A percentile compares a stretch with the other conserved stretches of the same genome.
Evolutionary conservation across 768 basidiomycete genomes (phyloP).

Genomic region (Ramaria sp.): DNA sequence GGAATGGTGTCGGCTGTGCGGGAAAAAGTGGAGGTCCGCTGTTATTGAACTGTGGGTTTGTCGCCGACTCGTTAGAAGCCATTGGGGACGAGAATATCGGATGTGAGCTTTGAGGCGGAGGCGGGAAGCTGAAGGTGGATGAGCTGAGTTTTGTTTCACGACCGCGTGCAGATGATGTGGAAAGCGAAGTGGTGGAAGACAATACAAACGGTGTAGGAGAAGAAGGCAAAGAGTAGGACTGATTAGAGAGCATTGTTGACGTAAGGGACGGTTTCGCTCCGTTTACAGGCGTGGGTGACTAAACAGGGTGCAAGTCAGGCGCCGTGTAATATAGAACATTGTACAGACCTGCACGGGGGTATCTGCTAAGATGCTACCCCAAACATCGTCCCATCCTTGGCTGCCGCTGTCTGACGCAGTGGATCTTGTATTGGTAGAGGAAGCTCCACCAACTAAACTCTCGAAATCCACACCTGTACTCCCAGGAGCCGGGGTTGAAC

Average conservation of each 20-base stretch:
- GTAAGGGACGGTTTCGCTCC: neutral
- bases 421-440: constrained; percentile 10
- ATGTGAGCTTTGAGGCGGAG: constrained; percentile 22
- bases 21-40: constrained; percentile 16
- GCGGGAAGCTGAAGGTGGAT: neutral
- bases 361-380: constrained; percentile 64
- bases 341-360: constrained; percentile 22
- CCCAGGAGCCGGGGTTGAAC: constrained; percentile 20
- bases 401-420: constrained; percentile 36
- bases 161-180: neutral
- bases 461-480: constrained; percentile 71
- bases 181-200: neutral
- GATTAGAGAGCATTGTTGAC: neutral
- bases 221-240: constrained; percentile 13
- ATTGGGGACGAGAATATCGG: neutral
- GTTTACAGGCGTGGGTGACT: constrained; percentile 13
- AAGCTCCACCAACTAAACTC: constrained; percentile 49
- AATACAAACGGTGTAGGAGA: neutral
- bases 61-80: constrained; percentile 9
- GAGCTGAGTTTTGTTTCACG: neutral
- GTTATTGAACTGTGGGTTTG: constrained; percentile 8
- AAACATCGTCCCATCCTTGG: constrained; percentile 59
- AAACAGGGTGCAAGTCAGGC: constrained; percentile 10
- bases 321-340: constrained; percentile 1
- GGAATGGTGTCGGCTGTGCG: constrained; percentile 1